Percentiles rank a stretch among this genome's conserved stretches.
Evolutionary conservation across 371 early-diverging fungal genomes (phyloP).

Genomic region (Basidiobolus meristosporus): DNA sequence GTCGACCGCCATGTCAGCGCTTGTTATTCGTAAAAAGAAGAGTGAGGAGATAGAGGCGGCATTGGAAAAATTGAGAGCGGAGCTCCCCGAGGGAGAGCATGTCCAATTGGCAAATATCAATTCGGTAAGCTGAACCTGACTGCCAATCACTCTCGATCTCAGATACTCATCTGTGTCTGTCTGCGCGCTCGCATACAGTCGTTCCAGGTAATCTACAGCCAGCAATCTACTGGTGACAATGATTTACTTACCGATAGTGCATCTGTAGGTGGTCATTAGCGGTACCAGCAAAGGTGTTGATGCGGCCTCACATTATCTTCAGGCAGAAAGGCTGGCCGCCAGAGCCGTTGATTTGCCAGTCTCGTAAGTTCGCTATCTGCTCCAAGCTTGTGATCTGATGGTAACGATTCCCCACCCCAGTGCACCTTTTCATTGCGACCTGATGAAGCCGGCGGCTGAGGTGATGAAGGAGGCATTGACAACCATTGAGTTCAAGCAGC

Average conservation of each 20-base stretch:
- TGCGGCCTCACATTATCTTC: conserved; percentile 55
- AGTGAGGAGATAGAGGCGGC: conserved; percentile 47
- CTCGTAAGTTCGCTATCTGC: conserved; percentile 27
- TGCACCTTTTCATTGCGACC: conserved; percentile 85
- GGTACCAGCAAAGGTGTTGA: conserved; percentile 80
- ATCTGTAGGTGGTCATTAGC: conserved; percentile 73
- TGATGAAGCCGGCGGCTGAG: conserved; percentile 74
- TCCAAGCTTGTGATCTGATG: background rate
- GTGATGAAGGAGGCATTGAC: conserved; percentile 50
- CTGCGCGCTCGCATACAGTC: background rate
- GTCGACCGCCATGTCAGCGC: conserved; percentile 72
- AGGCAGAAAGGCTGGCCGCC: conserved; percentile 58
- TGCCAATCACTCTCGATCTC: conserved; percentile 8
- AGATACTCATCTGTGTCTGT: background rate
- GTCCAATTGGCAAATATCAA: conserved; percentile 81
- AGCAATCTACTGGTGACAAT: background rate
- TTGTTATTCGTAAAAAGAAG: conserved; percentile 54
- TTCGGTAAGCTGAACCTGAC: too few species aligned
- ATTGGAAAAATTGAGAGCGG: conserved; percentile 32
- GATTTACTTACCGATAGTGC: conserved; percentile 9
- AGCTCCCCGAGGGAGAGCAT: conserved; percentile 41
- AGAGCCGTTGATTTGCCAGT: conserved; percentile 80
- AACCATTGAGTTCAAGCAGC: conserved; percentile 30
- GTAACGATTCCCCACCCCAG: conserved; percentile 7
- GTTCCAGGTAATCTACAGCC: background rate